Conservation (phyloP, 495 filamentous ascomycete species). For the Endocarpon pusillum region DNA sequence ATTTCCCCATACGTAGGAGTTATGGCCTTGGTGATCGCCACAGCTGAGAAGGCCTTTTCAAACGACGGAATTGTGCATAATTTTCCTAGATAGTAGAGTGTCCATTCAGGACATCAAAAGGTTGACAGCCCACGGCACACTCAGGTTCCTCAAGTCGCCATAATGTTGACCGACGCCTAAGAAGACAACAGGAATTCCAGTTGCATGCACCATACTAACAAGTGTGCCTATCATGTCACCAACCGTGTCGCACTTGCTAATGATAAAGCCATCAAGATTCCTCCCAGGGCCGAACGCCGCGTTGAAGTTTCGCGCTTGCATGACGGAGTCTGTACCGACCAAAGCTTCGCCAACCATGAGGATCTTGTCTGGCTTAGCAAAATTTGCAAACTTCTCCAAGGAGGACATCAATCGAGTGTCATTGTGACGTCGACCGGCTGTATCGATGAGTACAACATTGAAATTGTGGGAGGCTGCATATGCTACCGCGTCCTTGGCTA, state of each 20-base stretch:
- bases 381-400: constrained; percentile 90
- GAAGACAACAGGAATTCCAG: constrained; percentile 86
- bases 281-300: constrained; percentile 68
- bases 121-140: constrained; percentile 79
- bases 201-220: constrained; percentile 95
- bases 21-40: too few species aligned
- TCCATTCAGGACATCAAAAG: constrained; percentile 59
- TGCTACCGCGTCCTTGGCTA: constrained; percentile 81
- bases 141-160: constrained; percentile 81
- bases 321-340: constrained; percentile 85
- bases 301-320: constrained; percentile 92
- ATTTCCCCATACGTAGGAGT: too few species aligned
- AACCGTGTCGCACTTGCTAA: constrained; percentile 95
- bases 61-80: too few species aligned
- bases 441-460: constrained; percentile 94
- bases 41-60: too few species aligned
- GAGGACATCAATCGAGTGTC: constrained; percentile 88
- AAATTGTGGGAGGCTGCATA: constrained; percentile 58
- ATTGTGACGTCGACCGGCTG: constrained; percentile 86
- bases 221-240: constrained; percentile 96
- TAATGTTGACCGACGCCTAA: constrained; percentile 95
- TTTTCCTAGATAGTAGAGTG: too few species aligned
- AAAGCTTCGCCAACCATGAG: constrained; percentile 98
- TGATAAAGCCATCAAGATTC: constrained; percentile 85
- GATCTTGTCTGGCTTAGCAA: constrained; percentile 92